Conservation (phyloP, 169 alveolate genomes). For the Eimeria sp. region DNA sequence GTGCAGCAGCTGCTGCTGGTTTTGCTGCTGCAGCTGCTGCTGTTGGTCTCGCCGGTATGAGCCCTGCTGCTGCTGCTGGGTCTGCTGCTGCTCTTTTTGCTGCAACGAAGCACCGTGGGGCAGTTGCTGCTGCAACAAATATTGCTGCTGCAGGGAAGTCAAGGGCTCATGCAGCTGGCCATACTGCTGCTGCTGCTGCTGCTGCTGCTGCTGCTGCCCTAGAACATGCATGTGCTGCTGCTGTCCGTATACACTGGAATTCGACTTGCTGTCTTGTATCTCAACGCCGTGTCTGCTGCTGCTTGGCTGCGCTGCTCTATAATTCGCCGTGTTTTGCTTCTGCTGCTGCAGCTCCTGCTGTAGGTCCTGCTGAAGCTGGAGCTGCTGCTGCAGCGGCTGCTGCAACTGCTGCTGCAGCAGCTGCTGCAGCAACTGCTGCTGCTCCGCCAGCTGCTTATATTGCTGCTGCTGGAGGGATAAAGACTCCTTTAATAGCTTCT, state of each 20-base stretch:
- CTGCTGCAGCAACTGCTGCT: not conserved
- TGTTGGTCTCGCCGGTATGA: not conserved
- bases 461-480: not conserved
- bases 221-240: not conserved
- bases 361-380: not conserved
- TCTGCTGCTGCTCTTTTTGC: not conserved
- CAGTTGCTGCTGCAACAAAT: constrained; percentile 4
- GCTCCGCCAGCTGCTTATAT: not conserved
- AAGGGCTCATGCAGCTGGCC: not conserved
- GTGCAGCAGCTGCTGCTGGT: not conserved
- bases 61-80: not conserved
- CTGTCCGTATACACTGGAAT: not conserved
- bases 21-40: not conserved
- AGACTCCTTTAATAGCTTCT: not conserved
- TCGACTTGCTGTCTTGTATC: not conserved
- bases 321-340: not conserved
- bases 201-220: not conserved
- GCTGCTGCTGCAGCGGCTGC: constrained; percentile 4
- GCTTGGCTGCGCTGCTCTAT: not conserved
- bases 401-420: constrained; percentile 8
- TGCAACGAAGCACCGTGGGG: not conserved
- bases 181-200: not conserved
- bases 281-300: not conserved
- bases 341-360: not conserved
- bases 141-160: not conserved